Percentiles rank a stretch among this genome's conserved stretches.
These are phyloP conservation scores for Bacterosira constricta DNA, from an alignment of 108 stramenopile species.

Conservation along the genomic window DNA sequence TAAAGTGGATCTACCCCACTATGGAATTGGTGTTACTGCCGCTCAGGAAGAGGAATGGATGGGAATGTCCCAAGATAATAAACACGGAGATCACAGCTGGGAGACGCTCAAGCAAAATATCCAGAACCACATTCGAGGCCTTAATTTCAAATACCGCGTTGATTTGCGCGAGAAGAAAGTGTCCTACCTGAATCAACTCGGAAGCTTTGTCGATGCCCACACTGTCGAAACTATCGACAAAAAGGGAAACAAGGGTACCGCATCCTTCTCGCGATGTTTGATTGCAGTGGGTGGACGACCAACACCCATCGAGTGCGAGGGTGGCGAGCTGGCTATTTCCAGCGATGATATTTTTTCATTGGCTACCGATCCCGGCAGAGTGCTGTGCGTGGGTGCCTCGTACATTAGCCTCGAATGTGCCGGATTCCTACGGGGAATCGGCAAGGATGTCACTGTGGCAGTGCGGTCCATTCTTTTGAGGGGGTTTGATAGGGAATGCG, in stretches of 20 bases:
- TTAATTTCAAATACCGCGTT: conserved; percentile 97
- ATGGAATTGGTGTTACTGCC: conserved; percentile 63
- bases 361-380: conserved; percentile 90
- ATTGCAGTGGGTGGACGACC: conserved; percentile 98
- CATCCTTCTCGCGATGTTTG: conserved; percentile 88
- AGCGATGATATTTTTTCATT: conserved; percentile 96
- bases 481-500: conserved; percentile 97
- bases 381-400: conserved; percentile 95
- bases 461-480: conserved; percentile 95
- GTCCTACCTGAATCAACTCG: conserved; percentile 91
- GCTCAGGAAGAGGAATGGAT: conserved; percentile 23
- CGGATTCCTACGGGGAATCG: conserved; percentile 93
- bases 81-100: conserved; percentile 60
- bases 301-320: conserved; percentile 76
- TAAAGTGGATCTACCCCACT: conserved; percentile 64
- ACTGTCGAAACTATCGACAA: conserved; percentile 85
- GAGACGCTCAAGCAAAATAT: conserved; percentile 75
- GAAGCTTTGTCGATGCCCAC: conserved; percentile 84
- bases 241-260: conserved; percentile 66
- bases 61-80: conserved; percentile 40
- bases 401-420: conserved; percentile 99
- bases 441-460: conserved; percentile 92
- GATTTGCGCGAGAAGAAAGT: conserved; percentile 94
- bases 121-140: conserved; percentile 94
- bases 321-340: conserved; percentile 93